Evolutionary conservation across 345 rosid species (phyloP), one percentile per base, ranked within the genome.

Genomic region (Gossypium australe): DNA sequence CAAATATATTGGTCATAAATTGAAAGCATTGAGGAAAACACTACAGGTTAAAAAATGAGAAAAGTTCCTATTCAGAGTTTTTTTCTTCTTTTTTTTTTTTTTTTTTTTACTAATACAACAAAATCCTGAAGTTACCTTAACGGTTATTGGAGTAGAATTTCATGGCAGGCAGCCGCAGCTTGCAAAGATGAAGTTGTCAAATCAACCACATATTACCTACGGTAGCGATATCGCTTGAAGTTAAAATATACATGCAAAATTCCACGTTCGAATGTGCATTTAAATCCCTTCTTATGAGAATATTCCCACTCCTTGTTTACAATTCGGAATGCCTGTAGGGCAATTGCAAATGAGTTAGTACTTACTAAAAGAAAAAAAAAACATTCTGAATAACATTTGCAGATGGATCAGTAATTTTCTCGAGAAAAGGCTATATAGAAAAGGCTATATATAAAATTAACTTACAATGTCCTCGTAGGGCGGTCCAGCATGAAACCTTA

Each of bases 221-320:
- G 87, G 89, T 94, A 92, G 45, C 98, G 91, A 74, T 92, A 80
- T 34, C 97, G 93, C 80, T 88, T 92, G 81, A 94, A 92, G 91
- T 94, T 94, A 85, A 92, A 89, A 81, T 92, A 92, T 11, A 89
- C 84, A 45, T 94, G 98, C 66, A 94, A 76, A 75, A 92, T 94
- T 47, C 97, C 98, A 12, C 97, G 92, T 74, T 94, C 98, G 20
- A 94, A 94, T 18, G 98, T 94, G 75, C 97, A 91, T 74, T 94
- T 94, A 73, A 89, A 89, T 57, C 97, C 98, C 82, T 94, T 94
- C 91, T 94, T 94, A 68, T 91, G 98, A 49, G 98, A 94, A 78
- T 92, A 92, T 74, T 94, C 98, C 98, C 97, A 94, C 78, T 94
- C 98, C 76, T 93, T 92, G 82, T 94, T 94, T 51, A 94, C 98